Percentiles rank a stretch among this genome's conserved stretches.
Evolutionary conservation across 2,329 filamentous ascomycete genomes (phyloP).

Genomic region (Aureobasidium sp.): DNA sequence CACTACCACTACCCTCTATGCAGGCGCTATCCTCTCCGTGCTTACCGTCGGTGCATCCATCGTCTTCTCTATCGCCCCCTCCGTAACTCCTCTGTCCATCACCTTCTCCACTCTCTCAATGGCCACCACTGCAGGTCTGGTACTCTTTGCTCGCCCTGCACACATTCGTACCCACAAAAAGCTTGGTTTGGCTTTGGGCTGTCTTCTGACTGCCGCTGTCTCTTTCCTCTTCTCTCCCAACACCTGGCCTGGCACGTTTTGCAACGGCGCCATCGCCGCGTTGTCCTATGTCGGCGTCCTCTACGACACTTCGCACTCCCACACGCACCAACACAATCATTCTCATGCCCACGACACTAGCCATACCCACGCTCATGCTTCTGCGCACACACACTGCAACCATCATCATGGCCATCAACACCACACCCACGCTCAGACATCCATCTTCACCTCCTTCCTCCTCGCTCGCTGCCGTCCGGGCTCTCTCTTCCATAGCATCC

Average conservation of each 20-base stretch:
- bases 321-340: constrained; percentile 26
- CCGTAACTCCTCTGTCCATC: constrained; percentile 29
- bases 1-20: constrained; percentile 25
- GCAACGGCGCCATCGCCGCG: constrained; percentile 29
- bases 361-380: neutral
- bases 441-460: constrained; percentile 64
- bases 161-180: constrained; percentile 34
- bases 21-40: constrained; percentile 33
- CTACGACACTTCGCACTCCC: constrained; percentile 33
- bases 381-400: constrained; percentile 20
- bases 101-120: constrained; percentile 36
- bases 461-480: constrained; percentile 63
- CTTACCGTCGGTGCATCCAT: constrained; percentile 32
- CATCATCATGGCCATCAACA: constrained; percentile 22
- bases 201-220: constrained; percentile 26
- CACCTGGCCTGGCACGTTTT: constrained; percentile 30
- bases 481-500: constrained; percentile 75
- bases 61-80: constrained; percentile 28
- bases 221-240: constrained; percentile 31
- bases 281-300: constrained; percentile 33
- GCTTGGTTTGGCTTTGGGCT: constrained; percentile 29
- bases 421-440: constrained; percentile 43
- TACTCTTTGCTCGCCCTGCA: constrained; percentile 37
- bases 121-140: constrained; percentile 36
- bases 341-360: constrained; percentile 25